Evolutionary conservation across 805 yeast species (phyloP).

Genomic region (Cyberlindnera nakhonratchasimensis): DNA sequence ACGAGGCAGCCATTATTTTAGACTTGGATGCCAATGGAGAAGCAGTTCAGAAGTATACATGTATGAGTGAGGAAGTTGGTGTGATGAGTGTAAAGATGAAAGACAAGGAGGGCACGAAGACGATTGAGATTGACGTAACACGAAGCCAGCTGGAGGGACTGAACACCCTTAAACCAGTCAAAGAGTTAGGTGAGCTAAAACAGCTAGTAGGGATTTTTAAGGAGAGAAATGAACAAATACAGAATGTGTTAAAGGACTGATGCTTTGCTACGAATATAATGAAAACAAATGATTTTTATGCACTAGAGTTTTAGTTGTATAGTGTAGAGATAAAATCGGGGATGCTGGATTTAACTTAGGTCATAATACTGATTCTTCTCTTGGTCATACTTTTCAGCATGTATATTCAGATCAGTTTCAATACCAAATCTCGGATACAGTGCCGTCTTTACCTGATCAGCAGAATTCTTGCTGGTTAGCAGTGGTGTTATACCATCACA

Average conservation of each 20-base stretch:
- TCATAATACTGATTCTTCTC: conserved; percentile 45
- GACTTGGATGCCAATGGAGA: conserved; percentile 24
- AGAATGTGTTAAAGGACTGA: conserved; percentile 6
- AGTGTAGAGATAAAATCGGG: not conserved
- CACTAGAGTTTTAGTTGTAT: too few species aligned
- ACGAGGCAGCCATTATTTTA: conserved; percentile 24
- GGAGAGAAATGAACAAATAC: conserved; percentile 22
- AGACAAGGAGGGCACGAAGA: conserved; percentile 25
- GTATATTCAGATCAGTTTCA: conserved; percentile 29
- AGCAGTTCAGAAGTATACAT: conserved; percentile 8
- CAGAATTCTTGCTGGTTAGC: not conserved
- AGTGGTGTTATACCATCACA: conserved; percentile 54
- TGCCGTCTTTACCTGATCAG: conserved; percentile 1
- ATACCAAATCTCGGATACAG: conserved; percentile 18
- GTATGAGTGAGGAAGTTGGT: conserved; percentile 22
- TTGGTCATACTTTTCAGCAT: conserved; percentile 34
- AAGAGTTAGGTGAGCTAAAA: conserved; percentile 16
- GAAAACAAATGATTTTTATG: too few species aligned
- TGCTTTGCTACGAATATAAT: too few species aligned
- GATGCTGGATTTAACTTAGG: conserved; percentile 12
- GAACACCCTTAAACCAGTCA: conserved; percentile 12
- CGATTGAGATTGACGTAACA: conserved; percentile 25
- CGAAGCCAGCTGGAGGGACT: conserved; percentile 14
- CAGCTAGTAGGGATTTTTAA: conserved; percentile 21
- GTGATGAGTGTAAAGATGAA: conserved; percentile 18